phyloP scores from a whole-genome alignment of 108 stramenopile genomes.

The Hondaea fermentalgiana region DNA sequence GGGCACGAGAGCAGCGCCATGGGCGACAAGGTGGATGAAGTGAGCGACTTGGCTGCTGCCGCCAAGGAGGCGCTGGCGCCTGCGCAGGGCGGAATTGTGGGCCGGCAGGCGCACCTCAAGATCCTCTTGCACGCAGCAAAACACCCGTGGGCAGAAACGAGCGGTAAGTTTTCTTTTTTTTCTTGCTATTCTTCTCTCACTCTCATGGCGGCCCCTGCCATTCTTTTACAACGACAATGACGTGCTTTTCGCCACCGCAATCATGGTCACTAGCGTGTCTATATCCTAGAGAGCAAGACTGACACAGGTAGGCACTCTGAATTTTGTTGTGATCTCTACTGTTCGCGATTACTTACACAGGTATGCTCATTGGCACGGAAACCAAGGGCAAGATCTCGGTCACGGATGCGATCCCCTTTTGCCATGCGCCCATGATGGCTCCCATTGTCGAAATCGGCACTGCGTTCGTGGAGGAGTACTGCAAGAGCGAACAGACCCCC shows the following conservation, averaged over 20 bases:
- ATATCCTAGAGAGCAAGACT: too few species aligned
- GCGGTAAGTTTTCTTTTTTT: neutral
- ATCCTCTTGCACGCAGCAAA: neutral
- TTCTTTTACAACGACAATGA: too few species aligned
- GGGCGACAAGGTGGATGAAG: neutral
- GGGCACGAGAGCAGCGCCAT: neutral
- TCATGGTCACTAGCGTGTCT: too few species aligned
- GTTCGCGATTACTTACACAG: neutral
- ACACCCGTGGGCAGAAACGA: neutral
- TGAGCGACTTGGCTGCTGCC: neutral
- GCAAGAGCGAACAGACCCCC: slow-evolving; percentile 11
- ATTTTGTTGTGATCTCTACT: neutral
- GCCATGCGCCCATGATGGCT: neutral
- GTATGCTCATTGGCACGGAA: neutral
- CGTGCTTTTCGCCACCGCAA: too few species aligned
- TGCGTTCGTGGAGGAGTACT: neutral
- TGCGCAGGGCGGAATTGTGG: neutral
- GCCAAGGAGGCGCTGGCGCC: neutral
- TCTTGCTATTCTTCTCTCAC: too few species aligned
- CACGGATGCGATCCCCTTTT: neutral
- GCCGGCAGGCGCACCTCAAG: neutral
- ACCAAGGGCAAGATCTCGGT: neutral
- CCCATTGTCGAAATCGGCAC: neutral
- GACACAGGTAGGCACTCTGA: too few species aligned
- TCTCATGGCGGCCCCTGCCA: too few species aligned